Evolutionary conservation across 202 grass and related monocot genomes (phyloP).

Genomic region (Schoenoplectus tabernaemontani): DNA sequence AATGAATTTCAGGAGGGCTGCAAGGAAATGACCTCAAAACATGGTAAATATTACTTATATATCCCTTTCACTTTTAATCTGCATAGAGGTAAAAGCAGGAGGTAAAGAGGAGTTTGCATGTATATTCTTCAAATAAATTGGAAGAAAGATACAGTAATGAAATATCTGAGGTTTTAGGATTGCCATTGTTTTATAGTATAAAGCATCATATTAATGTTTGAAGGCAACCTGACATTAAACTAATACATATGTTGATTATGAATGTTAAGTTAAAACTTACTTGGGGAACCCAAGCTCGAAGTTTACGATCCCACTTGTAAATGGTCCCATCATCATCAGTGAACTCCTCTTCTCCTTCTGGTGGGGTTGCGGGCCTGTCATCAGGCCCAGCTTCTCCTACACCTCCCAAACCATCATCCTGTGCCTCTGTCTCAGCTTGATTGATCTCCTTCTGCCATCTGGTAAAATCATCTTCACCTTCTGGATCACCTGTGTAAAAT

Average conservation of each 20-base stretch:
- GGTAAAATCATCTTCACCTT: constrained; percentile 41
- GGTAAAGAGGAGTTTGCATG: background rate
- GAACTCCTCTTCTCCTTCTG: constrained; percentile 89
- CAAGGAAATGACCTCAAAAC: background rate
- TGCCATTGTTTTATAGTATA: background rate
- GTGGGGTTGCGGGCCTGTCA: constrained; percentile 60
- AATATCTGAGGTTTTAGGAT: background rate
- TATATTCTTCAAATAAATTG: background rate
- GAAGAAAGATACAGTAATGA: background rate
- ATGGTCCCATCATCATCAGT: constrained; percentile 89
- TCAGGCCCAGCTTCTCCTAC: constrained; percentile 25
- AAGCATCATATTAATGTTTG: background rate
- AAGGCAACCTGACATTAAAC: background rate
- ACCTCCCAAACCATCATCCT: constrained; percentile 23
- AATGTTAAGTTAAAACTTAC: constrained; percentile 39
- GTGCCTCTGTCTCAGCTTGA: constrained; percentile 40
- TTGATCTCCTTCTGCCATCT: constrained; percentile 80
- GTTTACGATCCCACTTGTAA: constrained; percentile 79
- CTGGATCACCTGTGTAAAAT: constrained; percentile 25
- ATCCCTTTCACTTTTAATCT: background rate
- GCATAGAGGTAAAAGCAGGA: background rate
- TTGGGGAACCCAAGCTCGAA: constrained; percentile 92
- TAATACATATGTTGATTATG: background rate
- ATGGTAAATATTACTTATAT: background rate
- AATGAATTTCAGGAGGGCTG: background rate